Base-by-base conservation (phyloP, 192 early-diverging fungal genomes). In the Coemansia sp. region DNA sequence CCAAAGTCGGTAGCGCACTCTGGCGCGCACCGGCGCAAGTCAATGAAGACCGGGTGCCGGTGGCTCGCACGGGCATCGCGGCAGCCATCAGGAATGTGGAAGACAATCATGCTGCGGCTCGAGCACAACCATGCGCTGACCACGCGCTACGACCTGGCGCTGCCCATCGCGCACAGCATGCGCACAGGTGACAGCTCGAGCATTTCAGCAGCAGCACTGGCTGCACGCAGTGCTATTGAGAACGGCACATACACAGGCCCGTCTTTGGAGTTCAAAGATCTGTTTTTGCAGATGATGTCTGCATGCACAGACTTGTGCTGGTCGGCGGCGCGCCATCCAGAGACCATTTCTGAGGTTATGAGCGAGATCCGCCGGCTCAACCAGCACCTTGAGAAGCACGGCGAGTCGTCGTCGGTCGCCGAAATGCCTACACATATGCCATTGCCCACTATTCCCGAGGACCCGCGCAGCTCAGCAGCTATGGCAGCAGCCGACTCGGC, bases 31-130 rank as follows among this genome's bases (percentile, higher is more conserved):
- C 69, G 79, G 14, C 79, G 79, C 64, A 82, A 75, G 60, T 76
- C 74, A 2, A 82, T 82, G 79, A 82, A 82, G 52, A 82, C 79
- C 50, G 74, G 74, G 29, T 82, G 79, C 54, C 66, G 74, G 14
- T 82, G 79, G 79, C 79, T 82, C 53, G 79, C 79, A 12, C 73
- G 79, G 9, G 79, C 79, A 24, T 82, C 79, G 61, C 65, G 79
- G 10, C 79, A 82, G 65, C 43, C 58, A 1, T 75, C 79, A 49
- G 79, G 74, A 19, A 82, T 82, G 79, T 82, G 79, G 79, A 82
- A 82, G 61, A 71, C 72, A 23, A 82, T 82, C 32, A 68, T 76
- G 79, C 67, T 82, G 60, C 69, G 79, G 1, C 70, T 82, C 22
- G 70, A 75, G 61, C 79, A 82, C 66, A 82, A 82, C 66, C 79